Conservation (phyloP, 495 filamentous ascomycete genomes). For the Aspergillus olivimuriae region DNA sequence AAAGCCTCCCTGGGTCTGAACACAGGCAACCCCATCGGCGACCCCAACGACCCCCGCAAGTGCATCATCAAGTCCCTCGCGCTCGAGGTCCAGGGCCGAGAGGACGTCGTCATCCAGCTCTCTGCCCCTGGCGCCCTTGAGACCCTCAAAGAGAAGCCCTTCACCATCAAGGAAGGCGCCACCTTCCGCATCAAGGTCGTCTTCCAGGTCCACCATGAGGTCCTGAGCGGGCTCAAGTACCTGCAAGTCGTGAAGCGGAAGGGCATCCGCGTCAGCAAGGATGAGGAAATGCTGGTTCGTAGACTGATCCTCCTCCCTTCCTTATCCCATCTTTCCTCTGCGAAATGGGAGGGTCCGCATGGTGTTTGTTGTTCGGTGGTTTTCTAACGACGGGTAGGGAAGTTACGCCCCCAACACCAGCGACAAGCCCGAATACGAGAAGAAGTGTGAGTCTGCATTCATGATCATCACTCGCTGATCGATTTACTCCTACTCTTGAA, state of each 20-base stretch:
- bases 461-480: neutral
- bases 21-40: conserved; percentile 53
- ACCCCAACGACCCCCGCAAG: conserved; percentile 72
- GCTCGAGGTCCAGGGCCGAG: conserved; percentile 70
- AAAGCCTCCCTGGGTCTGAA: conserved; percentile 88
- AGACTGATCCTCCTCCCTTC: too few relatives aligned
- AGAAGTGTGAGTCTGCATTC: conserved; percentile 66
- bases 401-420: conserved; percentile 87
- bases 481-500: neutral
- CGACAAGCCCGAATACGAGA: conserved; percentile 74
- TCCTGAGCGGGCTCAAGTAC: conserved; percentile 90
- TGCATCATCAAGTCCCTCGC: conserved; percentile 88
- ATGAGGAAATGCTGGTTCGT: conserved; percentile 92
- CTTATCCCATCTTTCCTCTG: too few relatives aligned
- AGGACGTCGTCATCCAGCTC: conserved; percentile 82
- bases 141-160: conserved; percentile 76
- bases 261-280: conserved; percentile 77
- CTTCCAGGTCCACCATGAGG: conserved; percentile 94
- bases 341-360: too few relatives aligned
- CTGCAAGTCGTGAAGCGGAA: conserved; percentile 86
- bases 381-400: conserved; percentile 43
- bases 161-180: conserved; percentile 93
- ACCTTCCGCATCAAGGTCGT: conserved; percentile 86
- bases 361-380: neutral
- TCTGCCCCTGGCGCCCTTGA: conserved; percentile 55